These are phyloP conservation scores for Syzygium grande DNA, from an alignment of 345 rosid genomes.

Conservation along the genomic window DNA sequence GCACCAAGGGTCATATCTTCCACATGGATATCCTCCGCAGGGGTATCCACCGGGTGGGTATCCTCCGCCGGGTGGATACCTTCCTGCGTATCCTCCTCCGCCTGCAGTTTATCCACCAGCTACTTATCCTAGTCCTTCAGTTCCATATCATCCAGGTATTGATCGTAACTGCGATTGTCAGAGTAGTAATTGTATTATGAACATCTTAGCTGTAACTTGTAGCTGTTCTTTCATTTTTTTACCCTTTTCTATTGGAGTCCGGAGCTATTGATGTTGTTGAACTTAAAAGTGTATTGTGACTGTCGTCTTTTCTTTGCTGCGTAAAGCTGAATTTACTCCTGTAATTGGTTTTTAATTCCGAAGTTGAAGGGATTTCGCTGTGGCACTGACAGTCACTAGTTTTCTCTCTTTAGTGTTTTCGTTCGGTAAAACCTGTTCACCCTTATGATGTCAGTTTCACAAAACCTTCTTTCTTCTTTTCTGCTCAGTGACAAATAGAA, in stretches of 20 bases:
- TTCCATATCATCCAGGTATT: constrained; percentile 3
- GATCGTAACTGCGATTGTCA: background rate
- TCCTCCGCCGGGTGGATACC: background rate
- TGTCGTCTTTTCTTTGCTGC: too few relatives aligned
- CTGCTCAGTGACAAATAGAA: background rate
- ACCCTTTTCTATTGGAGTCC: background rate
- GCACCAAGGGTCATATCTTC: background rate
- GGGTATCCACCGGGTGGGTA: too few relatives aligned
- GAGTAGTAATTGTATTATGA: background rate
- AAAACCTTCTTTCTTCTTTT: background rate
- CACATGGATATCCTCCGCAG: too few relatives aligned
- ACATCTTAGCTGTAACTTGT: background rate
- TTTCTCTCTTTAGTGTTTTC: too few relatives aligned
- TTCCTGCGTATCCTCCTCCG: background rate
- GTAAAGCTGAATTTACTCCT: too few relatives aligned
- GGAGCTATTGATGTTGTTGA: too few relatives aligned
- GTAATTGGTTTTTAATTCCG: too few relatives aligned
- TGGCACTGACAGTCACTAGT: too few relatives aligned
- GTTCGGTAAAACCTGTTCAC: too few relatives aligned
- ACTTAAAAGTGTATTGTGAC: too few relatives aligned
- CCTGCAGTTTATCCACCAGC: constrained; percentile 12
- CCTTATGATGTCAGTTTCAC: background rate
- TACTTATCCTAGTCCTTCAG: constrained; percentile 40
- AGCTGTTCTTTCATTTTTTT: background rate
- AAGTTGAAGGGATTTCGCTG: too few relatives aligned